Percentiles rank a stretch among this genome's conserved stretches.
Conservation (phyloP, 2,329 filamentous ascomycete species). For the Penicillium sclerotigenum region DNA sequence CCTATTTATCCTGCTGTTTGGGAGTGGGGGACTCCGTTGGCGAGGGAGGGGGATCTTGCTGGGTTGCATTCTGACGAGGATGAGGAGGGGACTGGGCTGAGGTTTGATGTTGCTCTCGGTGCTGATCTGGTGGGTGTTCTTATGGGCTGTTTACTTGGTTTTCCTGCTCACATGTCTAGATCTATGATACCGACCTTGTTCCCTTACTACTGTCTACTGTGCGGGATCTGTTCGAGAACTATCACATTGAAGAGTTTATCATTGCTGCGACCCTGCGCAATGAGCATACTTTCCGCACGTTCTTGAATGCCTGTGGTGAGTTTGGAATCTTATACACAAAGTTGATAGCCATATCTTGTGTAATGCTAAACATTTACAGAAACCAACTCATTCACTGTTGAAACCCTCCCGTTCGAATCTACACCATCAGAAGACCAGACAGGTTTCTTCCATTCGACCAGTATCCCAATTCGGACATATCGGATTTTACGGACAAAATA, state of each 20-base stretch:
- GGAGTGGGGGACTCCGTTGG: constrained; percentile 41
- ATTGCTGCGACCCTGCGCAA: constrained; percentile 63
- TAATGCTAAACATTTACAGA: constrained; percentile 24
- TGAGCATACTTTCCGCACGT: constrained; percentile 58
- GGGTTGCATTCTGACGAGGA: constrained; percentile 1
- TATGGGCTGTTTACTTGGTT: neutral
- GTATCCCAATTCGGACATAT: constrained; percentile 40
- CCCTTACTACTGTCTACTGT: constrained; percentile 57
- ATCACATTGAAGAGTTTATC: constrained; percentile 52
- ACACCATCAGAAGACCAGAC: constrained; percentile 44
- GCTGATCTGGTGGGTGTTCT: constrained; percentile 39
- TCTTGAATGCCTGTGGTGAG: constrained; percentile 58
- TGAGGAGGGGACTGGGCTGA: neutral
- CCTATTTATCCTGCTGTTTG: constrained; percentile 37
- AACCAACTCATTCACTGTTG: constrained; percentile 33
- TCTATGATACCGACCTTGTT: constrained; percentile 59
- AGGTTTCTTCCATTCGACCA: constrained; percentile 48
- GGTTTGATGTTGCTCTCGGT: constrained; percentile 42
- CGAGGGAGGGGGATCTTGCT: constrained; percentile 6
- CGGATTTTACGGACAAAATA: constrained; percentile 23
- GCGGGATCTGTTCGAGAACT: constrained; percentile 54
- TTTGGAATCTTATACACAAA: neutral
- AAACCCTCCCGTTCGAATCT: constrained; percentile 43
- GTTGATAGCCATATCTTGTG: neutral
- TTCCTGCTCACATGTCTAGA: constrained; percentile 41